Percentiles rank a stretch among this genome's conserved stretches.
phyloP scores from a whole-genome alignment of 1,139 yeast species.

The Saccharomyces hybrid region DNA sequence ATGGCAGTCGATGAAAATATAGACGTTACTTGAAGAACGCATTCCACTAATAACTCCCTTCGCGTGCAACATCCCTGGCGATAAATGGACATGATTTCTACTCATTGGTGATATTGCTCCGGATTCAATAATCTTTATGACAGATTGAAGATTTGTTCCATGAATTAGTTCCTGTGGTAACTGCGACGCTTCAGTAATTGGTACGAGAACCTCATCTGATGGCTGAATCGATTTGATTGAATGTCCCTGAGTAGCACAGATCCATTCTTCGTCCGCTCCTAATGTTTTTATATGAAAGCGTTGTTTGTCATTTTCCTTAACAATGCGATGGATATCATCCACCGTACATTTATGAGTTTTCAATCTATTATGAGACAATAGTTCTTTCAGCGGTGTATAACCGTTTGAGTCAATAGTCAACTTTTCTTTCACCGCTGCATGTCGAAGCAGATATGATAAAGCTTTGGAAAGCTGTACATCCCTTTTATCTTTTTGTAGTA shows the following conservation, averaged over 20 bases:
- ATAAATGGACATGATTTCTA: slow-evolving; percentile 80
- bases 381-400: slow-evolving; percentile 44
- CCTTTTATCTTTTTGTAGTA: slow-evolving; percentile 30
- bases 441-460: slow-evolving; percentile 69
- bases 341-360: slow-evolving; percentile 46
- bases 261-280: slow-evolving; percentile 33
- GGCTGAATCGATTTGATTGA: slow-evolving; percentile 44
- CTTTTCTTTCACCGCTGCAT: slow-evolving; percentile 70
- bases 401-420: slow-evolving; percentile 62
- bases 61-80: slow-evolving; percentile 37
- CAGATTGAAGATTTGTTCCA: slow-evolving; percentile 60
- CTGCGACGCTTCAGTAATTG: slow-evolving; percentile 24
- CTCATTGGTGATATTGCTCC: slow-evolving; percentile 53
- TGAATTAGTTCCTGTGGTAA: slow-evolving; percentile 53
- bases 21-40: slow-evolving; percentile 49
- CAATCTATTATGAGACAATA: slow-evolving; percentile 53
- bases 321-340: slow-evolving; percentile 55
- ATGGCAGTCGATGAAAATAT: slow-evolving; percentile 52
- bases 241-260: slow-evolving; percentile 94
- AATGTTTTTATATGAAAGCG: slow-evolving; percentile 44
- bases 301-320: slow-evolving; percentile 57
- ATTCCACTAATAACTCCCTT: slow-evolving; percentile 57
- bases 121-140: slow-evolving; percentile 41
- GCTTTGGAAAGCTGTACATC: slow-evolving; percentile 60
- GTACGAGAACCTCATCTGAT: slow-evolving; percentile 38